Evolutionary conservation across 306 rosid species (phyloP).

Genomic region (Gynostemma pentaphyllum): DNA sequence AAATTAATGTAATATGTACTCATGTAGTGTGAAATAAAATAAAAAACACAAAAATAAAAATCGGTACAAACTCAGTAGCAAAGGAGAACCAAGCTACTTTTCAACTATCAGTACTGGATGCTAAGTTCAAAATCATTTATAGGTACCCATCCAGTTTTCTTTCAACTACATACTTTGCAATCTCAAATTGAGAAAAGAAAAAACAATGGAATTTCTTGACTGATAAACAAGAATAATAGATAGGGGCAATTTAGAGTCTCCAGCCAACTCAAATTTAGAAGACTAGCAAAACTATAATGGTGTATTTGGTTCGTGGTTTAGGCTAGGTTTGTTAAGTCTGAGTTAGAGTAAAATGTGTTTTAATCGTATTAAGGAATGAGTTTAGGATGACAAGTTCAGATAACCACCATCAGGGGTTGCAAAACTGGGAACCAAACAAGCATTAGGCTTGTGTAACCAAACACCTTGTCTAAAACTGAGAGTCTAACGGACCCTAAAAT

Average conservation of each 20-base stretch:
- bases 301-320: too few species aligned
- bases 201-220: neutral
- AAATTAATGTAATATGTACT: neutral
- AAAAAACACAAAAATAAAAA: neutral
- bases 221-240: neutral
- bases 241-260: neutral
- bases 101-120: neutral
- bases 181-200: neutral
- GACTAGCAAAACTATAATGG: neutral
- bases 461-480: too few species aligned
- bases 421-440: too few species aligned
- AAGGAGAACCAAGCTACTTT: neutral
- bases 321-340: too few species aligned
- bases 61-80: neutral
- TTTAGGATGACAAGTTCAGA: too few species aligned
- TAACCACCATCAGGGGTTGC: too few species aligned
- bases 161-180: neutral
- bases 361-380: too few species aligned
- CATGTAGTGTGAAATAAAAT: neutral
- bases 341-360: too few species aligned
- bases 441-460: too few species aligned
- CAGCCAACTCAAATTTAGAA: neutral
- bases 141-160: neutral
- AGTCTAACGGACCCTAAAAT: too few species aligned
- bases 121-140: neutral